Evolutionary conservation across 495 filamentous ascomycete species (phyloP), one percentile per base, ranked within the genome.

Genomic region (Acidiella bohemica): DNA sequence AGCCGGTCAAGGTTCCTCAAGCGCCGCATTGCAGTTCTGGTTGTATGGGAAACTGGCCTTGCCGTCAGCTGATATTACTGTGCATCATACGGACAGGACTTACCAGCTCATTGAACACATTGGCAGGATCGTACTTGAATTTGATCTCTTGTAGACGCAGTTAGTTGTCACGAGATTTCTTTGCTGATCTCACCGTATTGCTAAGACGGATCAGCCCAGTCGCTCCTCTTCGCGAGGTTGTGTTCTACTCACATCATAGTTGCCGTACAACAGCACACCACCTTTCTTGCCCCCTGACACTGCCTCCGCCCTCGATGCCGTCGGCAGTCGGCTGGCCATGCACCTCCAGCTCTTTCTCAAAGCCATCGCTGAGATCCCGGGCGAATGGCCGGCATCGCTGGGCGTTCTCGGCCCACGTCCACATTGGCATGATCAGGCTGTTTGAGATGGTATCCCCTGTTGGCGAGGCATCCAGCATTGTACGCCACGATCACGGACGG

Each of bases 121-220:
- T 74, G 0, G 53, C 60, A 0, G 71, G 68, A 44, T 76, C 71
- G 40, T 73, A 75, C 38, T 66, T 59, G 31, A 57, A 54, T 58
- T 75, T 75, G 27, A 74, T 24, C 13, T 47, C 49, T 41, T 62
- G 58, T 42, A 74, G 44, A 7, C 60, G 59, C 1, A 37, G 40
- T 9, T 65, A 53, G 34, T 74, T 72, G n/a, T 49, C 49, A 2
- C 72, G 58, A 71, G 13, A 67, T 51, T 5, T 54, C 57, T 39
- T 54, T 38, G 2, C 45, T 41, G 11, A 50, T 50, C 13, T 53
- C 52, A 8, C 59, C 61, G 36, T 51, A 49, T 39, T 44, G 33
- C 37, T 42, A 23, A 2, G 11, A 19, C 19, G 5, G 10, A 26
- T 36, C 14, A 38, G 36, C 25, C 7, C 25, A n/a, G n/a, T 7